A percentile compares a stretch with the other conserved stretches of the same genome.
These are phyloP conservation scores for Ceratocystis eucalypticola DNA, from an alignment of 2,329 filamentous ascomycete species.

Conservation along the genomic window DNA sequence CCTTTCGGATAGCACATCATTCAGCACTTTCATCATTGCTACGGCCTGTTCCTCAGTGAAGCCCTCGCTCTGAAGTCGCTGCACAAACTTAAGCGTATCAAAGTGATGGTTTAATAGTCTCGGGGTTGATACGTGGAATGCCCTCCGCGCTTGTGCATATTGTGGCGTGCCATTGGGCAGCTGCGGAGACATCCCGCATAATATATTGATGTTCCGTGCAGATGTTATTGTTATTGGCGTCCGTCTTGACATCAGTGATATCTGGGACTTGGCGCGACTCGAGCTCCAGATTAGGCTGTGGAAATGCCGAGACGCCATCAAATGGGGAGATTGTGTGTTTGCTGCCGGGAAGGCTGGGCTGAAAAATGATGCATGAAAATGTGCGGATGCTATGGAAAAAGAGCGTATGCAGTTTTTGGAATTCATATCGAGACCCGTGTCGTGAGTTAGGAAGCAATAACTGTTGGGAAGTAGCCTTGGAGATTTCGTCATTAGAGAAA, in stretches of 20 bases:
- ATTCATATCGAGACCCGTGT: neutral
- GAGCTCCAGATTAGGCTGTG: neutral
- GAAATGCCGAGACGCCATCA: neutral
- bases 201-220: neutral
- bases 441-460: neutral
- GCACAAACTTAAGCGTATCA: slow-evolving; percentile 94
- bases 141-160: slow-evolving; percentile 25
- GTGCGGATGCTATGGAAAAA: neutral
- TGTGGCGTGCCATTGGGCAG: neutral
- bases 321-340: neutral
- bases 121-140: slow-evolving; percentile 54
- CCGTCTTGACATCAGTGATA: neutral
- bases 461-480: neutral
- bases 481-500: neutral
- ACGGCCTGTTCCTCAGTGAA: slow-evolving; percentile 92
- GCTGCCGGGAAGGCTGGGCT: neutral
- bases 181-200: neutral
- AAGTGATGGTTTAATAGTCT: slow-evolving; percentile 77
- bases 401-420: neutral
- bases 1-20: slow-evolving; percentile 95
- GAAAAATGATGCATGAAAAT: neutral
- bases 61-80: slow-evolving; percentile 75
- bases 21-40: slow-evolving; percentile 96
- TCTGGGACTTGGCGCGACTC: neutral
- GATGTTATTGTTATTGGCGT: neutral